Evolutionary conservation across 176 grass and related monocot species (phyloP), one percentile per base, ranked within the genome.

Genomic region (Raddia guianensis): DNA sequence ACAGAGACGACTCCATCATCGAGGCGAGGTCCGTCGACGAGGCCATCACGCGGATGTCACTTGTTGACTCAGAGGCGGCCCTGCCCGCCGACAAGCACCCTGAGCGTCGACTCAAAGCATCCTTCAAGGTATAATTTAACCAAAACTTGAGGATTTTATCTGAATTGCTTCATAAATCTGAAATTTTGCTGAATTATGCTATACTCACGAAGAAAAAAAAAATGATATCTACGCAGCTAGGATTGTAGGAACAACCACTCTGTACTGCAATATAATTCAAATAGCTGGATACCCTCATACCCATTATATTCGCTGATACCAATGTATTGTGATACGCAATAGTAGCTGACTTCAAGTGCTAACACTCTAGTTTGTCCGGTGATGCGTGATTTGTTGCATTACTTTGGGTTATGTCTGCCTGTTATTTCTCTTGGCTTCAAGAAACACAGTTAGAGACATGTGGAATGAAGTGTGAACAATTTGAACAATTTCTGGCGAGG

Each of bases 1-100:
- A 99, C 79, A 87, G 96, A 68, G 92, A 99, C 50, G 96, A 99
- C 74, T 99, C 90, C 34, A 18, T 99, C 82, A 93, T 99, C 63
- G 96, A 99, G 84, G 96, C 96, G 0, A 90, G 88, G 13, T 91
- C 90, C 1, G 83, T 99, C 47, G 90, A 93, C 44, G 96, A 99
- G 37, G 92, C 96, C 55, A 91, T 99, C 73, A 75, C 60, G 35
- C 72, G 79, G 65, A 85, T 99, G 88, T 83, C 92, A 6, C 44
- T 95, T 50, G 62, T 90, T 8, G 93, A 90, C 55, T 75, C 90
- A 1, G 75, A 73, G 16, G 34, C 77, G 5, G 8, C 94, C 56
- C 72, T 88, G 27, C 80, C 92, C 0, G 88, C 92, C 0, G 96
- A 99, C 66, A 90, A 91, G 73, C 92, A 99, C 81, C 96, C 92